Evolutionary conservation across 2,329 filamentous ascomycete genomes (phyloP).

Genomic region (Clarireedia sp.): DNA sequence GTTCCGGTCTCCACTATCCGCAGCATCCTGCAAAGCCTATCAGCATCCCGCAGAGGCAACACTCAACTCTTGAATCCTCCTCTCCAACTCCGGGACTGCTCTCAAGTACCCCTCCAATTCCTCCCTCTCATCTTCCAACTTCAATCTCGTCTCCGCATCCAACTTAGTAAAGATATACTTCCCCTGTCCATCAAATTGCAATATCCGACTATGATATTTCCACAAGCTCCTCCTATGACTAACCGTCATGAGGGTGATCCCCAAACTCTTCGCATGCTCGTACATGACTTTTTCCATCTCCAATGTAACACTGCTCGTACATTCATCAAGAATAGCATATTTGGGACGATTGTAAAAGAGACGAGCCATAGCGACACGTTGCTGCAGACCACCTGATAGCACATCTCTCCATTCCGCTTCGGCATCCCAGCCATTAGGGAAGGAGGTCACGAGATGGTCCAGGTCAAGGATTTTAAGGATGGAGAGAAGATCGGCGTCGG

Average conservation of each 20-base stretch:
- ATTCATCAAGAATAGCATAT: conserved; percentile 96
- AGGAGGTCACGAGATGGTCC: conserved; percentile 70
- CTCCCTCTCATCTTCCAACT: conserved; percentile 92
- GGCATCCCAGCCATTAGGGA: conserved; percentile 75
- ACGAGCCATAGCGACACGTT: conserved; percentile 92
- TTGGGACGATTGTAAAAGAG: conserved; percentile 88
- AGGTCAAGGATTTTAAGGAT: conserved; percentile 78
- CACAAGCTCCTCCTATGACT: conserved; percentile 85
- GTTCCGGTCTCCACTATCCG: background rate
- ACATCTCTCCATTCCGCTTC: conserved; percentile 97
- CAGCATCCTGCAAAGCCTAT: background rate
- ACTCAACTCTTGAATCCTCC: conserved; percentile 72
- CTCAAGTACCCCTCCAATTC: conserved; percentile 80
- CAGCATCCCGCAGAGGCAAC: background rate
- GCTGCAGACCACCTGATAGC: conserved; percentile 84
- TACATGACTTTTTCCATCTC: conserved; percentile 97
- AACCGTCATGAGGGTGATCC: conserved; percentile 95
- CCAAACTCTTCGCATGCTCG: conserved; percentile 83
- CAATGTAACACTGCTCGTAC: conserved; percentile 88
- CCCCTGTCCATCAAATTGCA: conserved; percentile 95
- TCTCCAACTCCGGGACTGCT: conserved; percentile 81
- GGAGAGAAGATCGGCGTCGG: conserved; percentile 68
- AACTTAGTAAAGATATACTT: conserved; percentile 82
- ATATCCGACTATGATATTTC: conserved; percentile 90
- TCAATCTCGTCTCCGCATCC: conserved; percentile 77